Base-by-base conservation (phyloP, 768 basidiomycete genomes). In the Rhizopogon roseolus region DNA sequence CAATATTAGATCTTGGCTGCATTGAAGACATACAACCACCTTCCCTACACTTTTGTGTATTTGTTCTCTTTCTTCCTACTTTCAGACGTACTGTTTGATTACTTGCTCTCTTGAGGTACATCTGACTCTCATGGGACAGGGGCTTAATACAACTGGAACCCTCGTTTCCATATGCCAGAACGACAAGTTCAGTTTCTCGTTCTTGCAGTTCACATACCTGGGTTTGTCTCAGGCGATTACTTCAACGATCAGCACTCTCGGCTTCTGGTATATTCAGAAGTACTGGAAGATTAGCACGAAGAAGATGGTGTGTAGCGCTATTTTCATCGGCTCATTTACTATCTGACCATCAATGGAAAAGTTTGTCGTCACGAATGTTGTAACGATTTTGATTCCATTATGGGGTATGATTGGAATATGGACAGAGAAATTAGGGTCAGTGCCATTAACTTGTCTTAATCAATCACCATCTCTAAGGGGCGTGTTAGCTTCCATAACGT, bases 351-450 rank as follows among this genome's bases (percentile, higher is more conserved):
- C n/a, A 22, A 5, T 17, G 5, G 1, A 39, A 1, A 39, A 91
- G 87, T 91, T 92, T 61, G 71, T 84, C 13, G 79, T 88, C 0
- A 91, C 88, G 3, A 91, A 89, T 57, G 78, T 89, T 0, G 81
- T 86, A 5, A 87, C 88, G 3, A 79, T 91, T 25, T 40, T 91
- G 41, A 90, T 93, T 49, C 89, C 90, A 1, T 73, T 91, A 6
- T 93, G 90, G 90, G 88, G 89, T 13, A 87, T 89, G 87, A 75
- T 91, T 41, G 90, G 91, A 1, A 82, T 93, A 45, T 90, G 90
- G 89, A 90, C 90, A 0, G 57, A 71, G 8, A 86, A 77, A 55
- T 60, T 93, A 45, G 90, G 90, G 85, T 88, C 59, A 19, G 19
- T 40, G 14, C 7, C 14, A 25, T n/a, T 39, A 36, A 36, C 44